A percentile compares a stretch with the other conserved stretches of the same genome.
Conservation (phyloP, 2,329 filamentous ascomycete genomes). For the Fusarium euwallaceae region DNA sequence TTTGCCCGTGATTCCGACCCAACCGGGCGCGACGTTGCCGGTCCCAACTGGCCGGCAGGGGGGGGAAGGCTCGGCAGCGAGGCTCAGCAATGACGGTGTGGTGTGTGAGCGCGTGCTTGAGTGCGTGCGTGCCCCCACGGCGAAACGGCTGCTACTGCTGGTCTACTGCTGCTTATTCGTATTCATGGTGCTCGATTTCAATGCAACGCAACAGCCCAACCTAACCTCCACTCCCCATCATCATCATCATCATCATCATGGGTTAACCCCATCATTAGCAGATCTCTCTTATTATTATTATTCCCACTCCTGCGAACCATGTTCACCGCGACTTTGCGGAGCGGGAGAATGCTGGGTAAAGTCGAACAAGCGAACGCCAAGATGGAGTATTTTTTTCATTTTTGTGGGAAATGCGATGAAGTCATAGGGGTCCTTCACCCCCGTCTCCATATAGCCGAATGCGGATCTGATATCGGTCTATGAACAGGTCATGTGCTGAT, state of each 20-base stretch:
- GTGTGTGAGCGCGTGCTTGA: neutral
- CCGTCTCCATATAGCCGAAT: slow-evolving; percentile 23
- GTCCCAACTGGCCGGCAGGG: slow-evolving; percentile 31
- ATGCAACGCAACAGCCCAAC: slow-evolving; percentile 14
- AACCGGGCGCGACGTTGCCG: slow-evolving; percentile 38
- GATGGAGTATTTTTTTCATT: neutral
- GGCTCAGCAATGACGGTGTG: slow-evolving; percentile 32
- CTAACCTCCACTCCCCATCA: slow-evolving; percentile 35
- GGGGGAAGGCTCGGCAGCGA: slow-evolving; percentile 34
- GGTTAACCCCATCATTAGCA: slow-evolving; percentile 28
- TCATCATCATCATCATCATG: neutral
- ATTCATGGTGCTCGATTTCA: slow-evolving; percentile 27
- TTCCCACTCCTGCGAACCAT: slow-evolving; percentile 33
- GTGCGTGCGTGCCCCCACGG: slow-evolving; percentile 17
- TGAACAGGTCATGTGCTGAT: slow-evolving; percentile 7
- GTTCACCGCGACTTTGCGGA: slow-evolving; percentile 42
- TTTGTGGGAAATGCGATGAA: slow-evolving; percentile 40
- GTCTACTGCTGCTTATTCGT: slow-evolving; percentile 31
- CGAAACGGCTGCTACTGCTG: neutral
- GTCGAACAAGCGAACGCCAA: slow-evolving; percentile 24
- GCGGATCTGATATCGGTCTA: slow-evolving; percentile 10
- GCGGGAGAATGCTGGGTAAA: slow-evolving; percentile 30
- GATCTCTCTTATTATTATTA: slow-evolving; percentile 39
- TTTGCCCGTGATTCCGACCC: slow-evolving; percentile 17
- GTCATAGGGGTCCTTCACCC: slow-evolving; percentile 48